phyloP scores from a whole-genome alignment of 1,284 basidiomycete genomes.

The Coniferiporia sulphurascens region DNA sequence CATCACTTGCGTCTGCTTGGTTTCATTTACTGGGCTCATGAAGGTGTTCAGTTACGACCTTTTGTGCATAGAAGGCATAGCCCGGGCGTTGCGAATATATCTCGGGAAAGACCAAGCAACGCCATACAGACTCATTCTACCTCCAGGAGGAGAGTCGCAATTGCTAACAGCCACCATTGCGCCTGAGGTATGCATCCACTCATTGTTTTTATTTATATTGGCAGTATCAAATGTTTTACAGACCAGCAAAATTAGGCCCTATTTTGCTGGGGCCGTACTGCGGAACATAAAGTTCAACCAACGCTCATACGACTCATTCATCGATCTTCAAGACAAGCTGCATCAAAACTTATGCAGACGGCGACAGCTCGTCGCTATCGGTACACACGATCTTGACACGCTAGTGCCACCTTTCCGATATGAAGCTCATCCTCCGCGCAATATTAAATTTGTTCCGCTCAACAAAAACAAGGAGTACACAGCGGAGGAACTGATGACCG shows the following conservation, averaged over 20 bases:
- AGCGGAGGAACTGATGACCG: constrained; percentile 81
- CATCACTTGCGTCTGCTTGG: constrained; percentile 23
- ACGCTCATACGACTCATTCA: constrained; percentile 92
- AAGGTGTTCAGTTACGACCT: constrained; percentile 79
- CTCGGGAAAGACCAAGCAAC: constrained; percentile 70
- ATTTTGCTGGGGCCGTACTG: constrained; percentile 88
- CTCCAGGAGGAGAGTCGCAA: constrained; percentile 57
- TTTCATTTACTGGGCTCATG: constrained; percentile 18
- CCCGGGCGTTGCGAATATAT: constrained; percentile 85
- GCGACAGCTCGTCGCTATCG: constrained; percentile 91
- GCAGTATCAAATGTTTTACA: constrained; percentile 26
- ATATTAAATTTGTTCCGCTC: constrained; percentile 88
- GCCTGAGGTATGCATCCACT: constrained; percentile 55
- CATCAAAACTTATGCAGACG: constrained; percentile 94
- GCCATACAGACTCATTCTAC: constrained; percentile 66
- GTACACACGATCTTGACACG: constrained; percentile 95
- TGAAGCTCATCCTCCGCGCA: constrained; percentile 81
- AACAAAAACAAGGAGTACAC: constrained; percentile 74
- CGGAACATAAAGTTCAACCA: constrained; percentile 88
- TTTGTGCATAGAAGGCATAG: constrained; percentile 95
- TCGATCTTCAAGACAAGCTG: constrained; percentile 97
- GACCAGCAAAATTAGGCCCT: constrained; percentile 83
- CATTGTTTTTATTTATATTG: constrained; percentile 1
- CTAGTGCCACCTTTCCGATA: constrained; percentile 87
- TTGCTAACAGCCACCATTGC: constrained; percentile 67